These are phyloP conservation scores for Lathyrus oleraceus DNA, from an alignment of 306 rosid species.

Conservation along the genomic window DNA sequence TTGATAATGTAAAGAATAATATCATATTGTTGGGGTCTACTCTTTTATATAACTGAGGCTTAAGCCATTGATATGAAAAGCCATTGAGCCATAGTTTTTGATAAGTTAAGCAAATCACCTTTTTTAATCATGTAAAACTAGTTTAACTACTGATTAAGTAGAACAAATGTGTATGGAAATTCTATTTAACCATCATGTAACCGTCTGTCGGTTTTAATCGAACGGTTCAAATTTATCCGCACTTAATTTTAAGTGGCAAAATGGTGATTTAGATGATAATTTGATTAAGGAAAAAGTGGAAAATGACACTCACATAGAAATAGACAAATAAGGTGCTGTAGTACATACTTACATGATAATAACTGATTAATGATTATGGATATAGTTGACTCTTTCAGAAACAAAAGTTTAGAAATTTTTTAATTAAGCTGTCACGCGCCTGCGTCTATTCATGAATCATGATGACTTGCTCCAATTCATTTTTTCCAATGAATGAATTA, in stretches of 20 bases:
- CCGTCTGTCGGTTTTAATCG: no score
- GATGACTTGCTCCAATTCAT: not conserved
- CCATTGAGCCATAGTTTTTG: constrained; percentile 3
- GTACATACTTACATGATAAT: not conserved
- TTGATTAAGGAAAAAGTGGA: constrained; percentile 8
- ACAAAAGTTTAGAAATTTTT: not conserved
- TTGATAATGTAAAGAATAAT: constrained; percentile 1
- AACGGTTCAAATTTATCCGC: no score
- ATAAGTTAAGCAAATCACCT: not conserved
- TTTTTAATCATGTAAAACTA: no score
- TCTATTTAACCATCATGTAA: no score
- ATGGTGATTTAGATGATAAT: no score
- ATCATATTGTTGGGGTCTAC: constrained; percentile 13
- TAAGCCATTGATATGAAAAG: not conserved
- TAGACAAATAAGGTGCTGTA: not conserved
- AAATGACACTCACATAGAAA: constrained; percentile 15
- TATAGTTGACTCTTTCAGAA: constrained; percentile 25
- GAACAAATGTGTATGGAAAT: no score
- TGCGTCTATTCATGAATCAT: not conserved
- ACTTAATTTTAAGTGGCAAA: no score
- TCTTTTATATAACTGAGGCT: not conserved
- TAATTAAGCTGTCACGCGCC: constrained; percentile 35
- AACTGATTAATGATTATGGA: not conserved
- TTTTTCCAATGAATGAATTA: not conserved
- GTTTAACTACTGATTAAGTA: no score